These are phyloP conservation scores for Skeletonema grethae DNA, from an alignment of 108 stramenopile genomes.

Conservation along the genomic window DNA sequence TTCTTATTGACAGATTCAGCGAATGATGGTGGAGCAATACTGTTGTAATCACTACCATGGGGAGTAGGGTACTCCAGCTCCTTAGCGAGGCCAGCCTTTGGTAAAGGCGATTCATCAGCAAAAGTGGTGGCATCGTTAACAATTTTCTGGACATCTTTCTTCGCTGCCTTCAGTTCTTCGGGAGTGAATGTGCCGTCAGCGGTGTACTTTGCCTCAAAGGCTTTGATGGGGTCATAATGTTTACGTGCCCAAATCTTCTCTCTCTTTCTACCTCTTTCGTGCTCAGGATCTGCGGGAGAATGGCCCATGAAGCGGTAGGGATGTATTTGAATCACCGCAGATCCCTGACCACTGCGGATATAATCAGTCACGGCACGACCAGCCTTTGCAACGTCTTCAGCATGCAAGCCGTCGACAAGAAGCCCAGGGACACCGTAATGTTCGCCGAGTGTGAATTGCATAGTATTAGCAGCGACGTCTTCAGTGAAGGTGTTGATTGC, in stretches of 20 bases:
- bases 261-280: slow-evolving; percentile 66
- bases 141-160: slow-evolving; percentile 20
- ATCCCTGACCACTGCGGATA: slow-evolving; percentile 53
- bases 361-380: slow-evolving; percentile 65
- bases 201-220: slow-evolving; percentile 49
- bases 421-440: slow-evolving; percentile 69
- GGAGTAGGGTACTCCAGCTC: slow-evolving; percentile 63
- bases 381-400: slow-evolving; percentile 52
- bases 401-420: slow-evolving; percentile 59
- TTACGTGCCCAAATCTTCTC: slow-evolving; percentile 69
- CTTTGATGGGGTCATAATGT: slow-evolving; percentile 57
- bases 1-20: slow-evolving; percentile 31
- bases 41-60: slow-evolving; percentile 65
- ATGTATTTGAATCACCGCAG: slow-evolving; percentile 69
- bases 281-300: slow-evolving; percentile 74
- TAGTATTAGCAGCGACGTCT: slow-evolving; percentile 61
- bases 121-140: slow-evolving; percentile 59
- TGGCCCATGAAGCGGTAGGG: slow-evolving; percentile 75
- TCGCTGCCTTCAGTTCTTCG: slow-evolving; percentile 37
- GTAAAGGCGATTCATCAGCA: slow-evolving; percentile 48
- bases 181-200: slow-evolving; percentile 10
- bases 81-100: slow-evolving; percentile 52
- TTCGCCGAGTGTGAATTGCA: slow-evolving; percentile 54
- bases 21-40: slow-evolving; percentile 32
- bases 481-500: slow-evolving; percentile 78